Evolutionary conservation across 2,329 filamentous ascomycete species (phyloP).

Genomic region (Colletotrichum australisinense): DNA sequence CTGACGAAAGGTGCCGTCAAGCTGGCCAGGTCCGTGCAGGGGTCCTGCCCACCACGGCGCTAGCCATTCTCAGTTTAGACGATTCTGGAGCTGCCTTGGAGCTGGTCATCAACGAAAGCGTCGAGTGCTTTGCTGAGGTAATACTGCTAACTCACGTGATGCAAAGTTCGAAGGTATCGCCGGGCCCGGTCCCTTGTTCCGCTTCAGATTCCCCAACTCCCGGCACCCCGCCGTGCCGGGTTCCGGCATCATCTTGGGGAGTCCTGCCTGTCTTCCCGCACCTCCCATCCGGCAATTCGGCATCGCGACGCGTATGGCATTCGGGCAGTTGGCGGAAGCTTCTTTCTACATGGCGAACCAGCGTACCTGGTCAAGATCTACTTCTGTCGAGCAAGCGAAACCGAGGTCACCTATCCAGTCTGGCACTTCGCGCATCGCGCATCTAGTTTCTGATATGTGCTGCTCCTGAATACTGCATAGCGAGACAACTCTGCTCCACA

Average conservation of each 20-base stretch:
- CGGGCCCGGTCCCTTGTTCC: neutral
- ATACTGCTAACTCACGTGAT: conserved; percentile 2
- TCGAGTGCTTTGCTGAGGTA: neutral
- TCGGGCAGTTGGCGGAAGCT: neutral
- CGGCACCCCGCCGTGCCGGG: neutral
- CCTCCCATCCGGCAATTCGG: neutral
- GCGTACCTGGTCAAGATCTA: neutral
- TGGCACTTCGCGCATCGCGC: neutral
- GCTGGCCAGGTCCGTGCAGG: conserved; percentile 30
- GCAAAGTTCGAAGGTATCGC: neutral
- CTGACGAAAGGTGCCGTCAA: conserved; percentile 37
- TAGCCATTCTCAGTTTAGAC: neutral
- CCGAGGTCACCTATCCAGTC: neutral
- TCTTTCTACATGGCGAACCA: neutral
- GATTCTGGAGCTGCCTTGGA: neutral
- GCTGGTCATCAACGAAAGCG: neutral
- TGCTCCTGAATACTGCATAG: neutral
- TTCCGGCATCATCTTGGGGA: neutral
- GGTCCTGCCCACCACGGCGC: neutral
- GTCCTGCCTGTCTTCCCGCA: neutral
- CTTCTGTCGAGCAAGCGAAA: neutral
- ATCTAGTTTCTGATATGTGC: neutral
- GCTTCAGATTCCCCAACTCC: neutral
- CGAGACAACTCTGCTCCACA: neutral
- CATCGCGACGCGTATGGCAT: neutral